Conservation (phyloP, 176 grass and related monocot species). For the Eragrostis curvula region DNA sequence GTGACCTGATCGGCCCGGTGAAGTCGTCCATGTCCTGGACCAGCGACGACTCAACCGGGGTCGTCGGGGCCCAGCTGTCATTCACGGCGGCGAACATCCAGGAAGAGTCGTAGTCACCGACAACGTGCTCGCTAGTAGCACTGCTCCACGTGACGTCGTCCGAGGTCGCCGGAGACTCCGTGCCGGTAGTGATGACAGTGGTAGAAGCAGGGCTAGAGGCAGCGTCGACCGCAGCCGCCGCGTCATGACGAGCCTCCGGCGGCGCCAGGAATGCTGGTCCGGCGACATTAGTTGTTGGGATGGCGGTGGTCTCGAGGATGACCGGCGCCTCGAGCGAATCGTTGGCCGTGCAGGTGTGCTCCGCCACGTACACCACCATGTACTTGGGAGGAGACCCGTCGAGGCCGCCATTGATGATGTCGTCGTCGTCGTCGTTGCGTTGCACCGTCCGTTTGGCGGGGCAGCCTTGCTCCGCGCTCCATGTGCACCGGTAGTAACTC, state of each 20-base stretch:
- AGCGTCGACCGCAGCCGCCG: background rate
- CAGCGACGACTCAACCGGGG: background rate
- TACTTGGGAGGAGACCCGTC: background rate
- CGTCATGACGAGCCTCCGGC: background rate
- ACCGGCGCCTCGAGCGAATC: conserved; percentile 21
- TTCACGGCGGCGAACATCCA: background rate
- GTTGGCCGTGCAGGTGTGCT: conserved; percentile 40
- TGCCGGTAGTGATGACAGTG: background rate
- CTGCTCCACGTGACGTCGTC: conserved; percentile 12
- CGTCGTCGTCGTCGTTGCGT: conserved; percentile 13
- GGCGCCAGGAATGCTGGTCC: fast-evolving
- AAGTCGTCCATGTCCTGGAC: conserved; percentile 34
- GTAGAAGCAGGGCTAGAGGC: too few relatives aligned
- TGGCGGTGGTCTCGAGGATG: conserved; percentile 51
- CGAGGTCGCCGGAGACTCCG: conserved; percentile 24
- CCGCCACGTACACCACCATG: conserved; percentile 33
- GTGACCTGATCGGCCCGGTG: conserved; percentile 45
- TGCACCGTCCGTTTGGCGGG: conserved; percentile 60
- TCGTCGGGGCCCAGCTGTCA: background rate
- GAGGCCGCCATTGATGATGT: fast-evolving
- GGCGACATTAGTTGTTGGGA: too few relatives aligned
- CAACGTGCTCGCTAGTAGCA: too few relatives aligned
- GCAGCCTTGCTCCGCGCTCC: conserved; percentile 53
- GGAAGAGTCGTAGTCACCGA: too few relatives aligned
- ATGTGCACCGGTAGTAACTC: conserved; percentile 67